Base-by-base conservation (phyloP, 345 rosid species). In the Aquilaria sinensis region DNA sequence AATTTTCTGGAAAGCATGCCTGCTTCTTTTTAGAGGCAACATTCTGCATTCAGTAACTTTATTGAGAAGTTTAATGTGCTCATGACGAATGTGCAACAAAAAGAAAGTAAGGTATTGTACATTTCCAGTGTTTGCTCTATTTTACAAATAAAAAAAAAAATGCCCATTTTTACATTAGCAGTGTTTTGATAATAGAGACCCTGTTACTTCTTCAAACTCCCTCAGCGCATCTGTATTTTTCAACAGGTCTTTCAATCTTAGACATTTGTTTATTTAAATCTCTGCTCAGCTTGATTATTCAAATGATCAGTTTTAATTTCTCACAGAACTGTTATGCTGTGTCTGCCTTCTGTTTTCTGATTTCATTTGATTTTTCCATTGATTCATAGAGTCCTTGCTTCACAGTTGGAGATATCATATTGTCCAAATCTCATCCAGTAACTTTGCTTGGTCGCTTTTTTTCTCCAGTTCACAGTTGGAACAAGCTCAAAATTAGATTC, bases 1-100 rank as follows among this genome's bases (percentile, higher is more conserved):
- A 82, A 84, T 76, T 85, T 77, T 4, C 45, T 67, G 68, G 92
- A 86, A 73, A 88, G 84, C 66, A 68, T 85, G 84, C 96, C 92
- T 43, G 83, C 88, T 67, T 84, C 96, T 70, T 81, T 88, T 66
- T 73, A 65, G 46, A 79, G 75, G 65, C 83, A 74, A 50, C 72
- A 58, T 77, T 57, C 67, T 66, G 59, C 67, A 68, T 70, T 75
- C 49, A 70, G 71, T 64, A 76, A 74, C 75, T 75, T 67, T 63
- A 51, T 71, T 62, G 86, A 77, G 70, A 77, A 74, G 66, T 54
- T 72, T 51, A 78, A 68, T 47, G 92, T 79, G 65, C 73, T 72
- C 71, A 86, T 79, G 79, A 72, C 68, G 71, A 81, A 67, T 47
- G 85, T 70, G 73, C 79, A 58, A 62, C 75, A 71, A 65, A 70